Conservation (phyloP, 495 filamentous ascomycete genomes). For the Penicillium cataractarum region DNA sequence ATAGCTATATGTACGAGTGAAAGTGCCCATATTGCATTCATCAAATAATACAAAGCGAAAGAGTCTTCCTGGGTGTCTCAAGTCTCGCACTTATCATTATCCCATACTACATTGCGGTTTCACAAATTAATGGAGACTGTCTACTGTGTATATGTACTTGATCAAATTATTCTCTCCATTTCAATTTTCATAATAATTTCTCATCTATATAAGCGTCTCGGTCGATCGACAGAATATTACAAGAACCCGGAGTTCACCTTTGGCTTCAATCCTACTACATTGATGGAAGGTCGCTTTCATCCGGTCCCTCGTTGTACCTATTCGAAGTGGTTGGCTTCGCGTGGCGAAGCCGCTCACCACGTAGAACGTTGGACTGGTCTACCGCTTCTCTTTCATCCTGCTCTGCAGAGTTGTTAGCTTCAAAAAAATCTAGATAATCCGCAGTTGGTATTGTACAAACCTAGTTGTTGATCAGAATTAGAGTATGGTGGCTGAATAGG, state of each 20-base stretch:
- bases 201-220: not conserved
- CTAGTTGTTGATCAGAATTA: conserved; percentile 12
- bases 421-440: not conserved
- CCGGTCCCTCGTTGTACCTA: conserved; percentile 35
- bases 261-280: not conserved
- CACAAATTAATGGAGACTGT: too few species aligned
- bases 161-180: too few species aligned
- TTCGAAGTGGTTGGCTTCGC: conserved; percentile 28
- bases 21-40: too few species aligned
- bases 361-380: conserved; percentile 24
- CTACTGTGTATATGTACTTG: too few species aligned
- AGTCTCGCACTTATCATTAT: too few species aligned
- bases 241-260: not conserved
- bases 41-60: too few species aligned
- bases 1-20: not conserved
- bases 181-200: not conserved
- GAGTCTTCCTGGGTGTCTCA: too few species aligned
- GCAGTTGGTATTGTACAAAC: not conserved
- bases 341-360: conserved; percentile 33
- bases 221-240: not conserved
- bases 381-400: conserved; percentile 8
- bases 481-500: conserved; percentile 12
- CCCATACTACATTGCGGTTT: too few species aligned
- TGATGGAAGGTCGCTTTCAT: conserved; percentile 33
- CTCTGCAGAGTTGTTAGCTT: not conserved